Evolutionary conservation across 2,329 filamentous ascomycete species (phyloP), one percentile per base, ranked within the genome.

Genomic region (Exophiala mesophila): DNA sequence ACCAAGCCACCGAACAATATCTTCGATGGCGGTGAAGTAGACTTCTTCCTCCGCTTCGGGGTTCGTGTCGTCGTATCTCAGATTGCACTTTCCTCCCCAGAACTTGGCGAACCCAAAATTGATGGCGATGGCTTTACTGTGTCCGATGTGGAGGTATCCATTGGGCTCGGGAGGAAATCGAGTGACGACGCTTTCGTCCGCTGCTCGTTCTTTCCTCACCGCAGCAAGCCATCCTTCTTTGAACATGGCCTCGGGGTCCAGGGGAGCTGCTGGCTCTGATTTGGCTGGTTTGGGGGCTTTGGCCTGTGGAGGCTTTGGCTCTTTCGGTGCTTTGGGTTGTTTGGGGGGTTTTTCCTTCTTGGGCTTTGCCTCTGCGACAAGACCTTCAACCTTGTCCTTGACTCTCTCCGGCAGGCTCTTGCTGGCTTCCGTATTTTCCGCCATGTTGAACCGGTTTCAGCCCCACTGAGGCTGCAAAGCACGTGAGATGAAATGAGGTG

Each of bases 61-160:
- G 63, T 97, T 97, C 10, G 92, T 97, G 58, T 97, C 92, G 62
- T 97, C 92, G 63, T 86, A 95, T 57, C 90, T 77, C 49, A 88
- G 66, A 58, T 83, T 83, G 64, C 80, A 85, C 49, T 82, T 72
- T 45, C 90, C 90, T 24, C 83, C 84, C 61, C 94, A 85, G 59
- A 82, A 81, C 59, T 78, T 80, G 10, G 92, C 90, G 62, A 96
- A 97, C 5, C 90, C 90, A 67, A 97, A 97, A 67, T 97, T 96
- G 64, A 97, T 80, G 0, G 88, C 84, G 63, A 97, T 96, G 16
- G 92, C 90, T 70, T 97, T 97, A 53, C 85, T 85, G 62, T 97
- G 92, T 15, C 90, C 90, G 55, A 97, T 85, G 61, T 96, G 89
- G 7, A 96, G 76, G 62, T 84, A 96, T 41, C 90, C 92, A 63